phyloP scores from a whole-genome alignment of 176 grass and related monocot genomes.

The Elaeis guineensis region DNA sequence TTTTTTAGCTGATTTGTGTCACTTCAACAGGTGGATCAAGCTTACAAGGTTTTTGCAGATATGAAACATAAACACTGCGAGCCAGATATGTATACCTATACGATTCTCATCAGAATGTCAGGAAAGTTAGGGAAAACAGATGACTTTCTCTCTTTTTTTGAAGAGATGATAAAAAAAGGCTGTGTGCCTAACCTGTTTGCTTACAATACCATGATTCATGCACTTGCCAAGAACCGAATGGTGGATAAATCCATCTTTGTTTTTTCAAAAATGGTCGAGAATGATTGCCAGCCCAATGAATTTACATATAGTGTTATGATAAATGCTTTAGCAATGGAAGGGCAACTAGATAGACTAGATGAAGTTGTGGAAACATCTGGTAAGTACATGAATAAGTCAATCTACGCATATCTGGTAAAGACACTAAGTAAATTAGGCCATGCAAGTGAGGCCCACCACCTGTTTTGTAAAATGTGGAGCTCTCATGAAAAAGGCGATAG shows the following conservation, averaged over 20 bases:
- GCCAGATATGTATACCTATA: constrained; percentile 85
- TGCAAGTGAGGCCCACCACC: constrained; percentile 68
- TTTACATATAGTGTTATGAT: constrained; percentile 74
- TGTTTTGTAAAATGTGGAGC: constrained; percentile 92
- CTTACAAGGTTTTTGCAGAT: constrained; percentile 84
- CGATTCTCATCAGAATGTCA: constrained; percentile 90
- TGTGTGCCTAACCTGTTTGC: constrained; percentile 54
- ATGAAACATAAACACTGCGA: constrained; percentile 79
- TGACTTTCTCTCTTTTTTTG: constrained; percentile 59
- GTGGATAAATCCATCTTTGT: constrained; percentile 67
- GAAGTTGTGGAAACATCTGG: constrained; percentile 56
- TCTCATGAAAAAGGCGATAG: constrained; percentile 60
- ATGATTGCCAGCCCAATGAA: constrained; percentile 56
- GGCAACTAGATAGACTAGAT: constrained; percentile 62
- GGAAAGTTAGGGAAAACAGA: constrained; percentile 51
- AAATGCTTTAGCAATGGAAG: constrained; percentile 55
- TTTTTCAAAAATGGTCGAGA: constrained; percentile 82
- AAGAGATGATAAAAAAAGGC: constrained; percentile 79
- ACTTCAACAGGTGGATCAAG: constrained; percentile 60
- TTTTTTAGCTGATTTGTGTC: constrained; percentile 17
- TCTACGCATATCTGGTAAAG: constrained; percentile 78
- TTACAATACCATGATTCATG: constrained; percentile 88
- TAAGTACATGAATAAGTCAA: constrained; percentile 42
- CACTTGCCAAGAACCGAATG: constrained; percentile 82
- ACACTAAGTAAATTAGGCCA: constrained; percentile 76